These are phyloP conservation scores for Pharnaceum exiguum DNA, from an alignment of 148 eudicot genomes.

Conservation along the genomic window DNA sequence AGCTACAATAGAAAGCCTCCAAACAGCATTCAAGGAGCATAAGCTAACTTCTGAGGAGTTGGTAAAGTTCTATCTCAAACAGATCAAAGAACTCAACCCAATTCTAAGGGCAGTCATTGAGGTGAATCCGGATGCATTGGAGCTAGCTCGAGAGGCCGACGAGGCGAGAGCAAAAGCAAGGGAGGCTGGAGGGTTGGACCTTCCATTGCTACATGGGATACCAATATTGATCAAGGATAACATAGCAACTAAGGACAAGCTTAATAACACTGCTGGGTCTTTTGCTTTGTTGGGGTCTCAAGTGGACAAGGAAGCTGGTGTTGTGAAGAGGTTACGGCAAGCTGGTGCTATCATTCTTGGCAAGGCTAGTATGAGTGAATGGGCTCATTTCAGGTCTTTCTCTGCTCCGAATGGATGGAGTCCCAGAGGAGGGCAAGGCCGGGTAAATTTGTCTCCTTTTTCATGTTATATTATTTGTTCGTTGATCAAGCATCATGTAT, in stretches of 20 bases:
- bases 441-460: constrained; percentile 3
- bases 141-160: constrained; percentile 25
- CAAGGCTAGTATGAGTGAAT: constrained; percentile 26
- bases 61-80: constrained; percentile 46
- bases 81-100: constrained; percentile 44
- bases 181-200: neutral
- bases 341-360: constrained; percentile 31
- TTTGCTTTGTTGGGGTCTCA: constrained; percentile 28
- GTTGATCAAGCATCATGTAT: too few relatives aligned
- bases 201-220: constrained; percentile 22
- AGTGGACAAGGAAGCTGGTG: constrained; percentile 21
- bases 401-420: constrained; percentile 22
- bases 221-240: constrained; percentile 37
- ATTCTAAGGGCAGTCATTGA: constrained; percentile 29
- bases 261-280: constrained; percentile 33
- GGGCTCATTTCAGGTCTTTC: constrained; percentile 23
- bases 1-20: constrained; percentile 41
- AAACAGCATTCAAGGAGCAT: constrained; percentile 36
- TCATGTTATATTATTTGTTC: too few relatives aligned
- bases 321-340: constrained; percentile 18
- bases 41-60: constrained; percentile 48
- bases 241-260: constrained; percentile 29
- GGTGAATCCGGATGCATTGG: constrained; percentile 34
- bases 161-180: neutral
- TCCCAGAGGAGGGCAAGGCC: constrained; percentile 27